Base-by-base conservation (phyloP, 2,329 filamentous ascomycete species). In the Diaporthe batatas region DNA sequence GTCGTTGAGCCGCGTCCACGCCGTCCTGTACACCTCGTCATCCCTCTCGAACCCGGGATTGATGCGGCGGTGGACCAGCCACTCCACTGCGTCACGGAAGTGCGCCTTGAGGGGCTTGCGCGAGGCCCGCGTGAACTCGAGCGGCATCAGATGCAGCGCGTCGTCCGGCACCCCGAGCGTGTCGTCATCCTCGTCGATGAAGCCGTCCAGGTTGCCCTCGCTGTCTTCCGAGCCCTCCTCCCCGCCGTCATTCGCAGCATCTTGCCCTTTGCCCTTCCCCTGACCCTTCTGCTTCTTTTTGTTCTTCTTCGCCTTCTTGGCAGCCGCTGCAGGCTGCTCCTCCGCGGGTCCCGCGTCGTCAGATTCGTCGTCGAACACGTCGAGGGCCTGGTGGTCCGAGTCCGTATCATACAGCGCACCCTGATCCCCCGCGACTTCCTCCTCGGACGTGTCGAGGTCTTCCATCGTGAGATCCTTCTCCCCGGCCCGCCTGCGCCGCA, bases 1-100 rank as follows among this genome's bases (percentile, higher is more conserved):
- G 75, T 93, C 90, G 75, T 94, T 89, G 0, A 96, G 84, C 78
- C 94, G 94, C 64, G 84, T 83, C 84, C 94, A 95, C 0, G 93
- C 91, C 34, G 93, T 85, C 16, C 82, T 78, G 80, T 94, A 96
- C 16, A 94, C 83, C 10, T 88, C 85, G 73, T 93, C 89, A 6
- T 88, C 83, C 23, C 87, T 79, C 14, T 88, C 83, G 77, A 95
- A 95, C 0, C 86, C 89, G 0, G 93, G 93, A 76, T 95, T 92
- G 67, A 96, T 86, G 76, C 92, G 91, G 79, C 93, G 93, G 77
- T 94, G 92, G 2, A 96, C 91, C 82, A 95, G 92, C 93, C 93
- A 96, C 79, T 94, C 92, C 2, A 96, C 86, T 0, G 90, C 92
- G 77, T 91, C 90, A 62, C 88, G 89, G 83, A 96, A 96, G 65